Conservation (phyloP, 345 rosid species). For the Syzygium jambos region DNA sequence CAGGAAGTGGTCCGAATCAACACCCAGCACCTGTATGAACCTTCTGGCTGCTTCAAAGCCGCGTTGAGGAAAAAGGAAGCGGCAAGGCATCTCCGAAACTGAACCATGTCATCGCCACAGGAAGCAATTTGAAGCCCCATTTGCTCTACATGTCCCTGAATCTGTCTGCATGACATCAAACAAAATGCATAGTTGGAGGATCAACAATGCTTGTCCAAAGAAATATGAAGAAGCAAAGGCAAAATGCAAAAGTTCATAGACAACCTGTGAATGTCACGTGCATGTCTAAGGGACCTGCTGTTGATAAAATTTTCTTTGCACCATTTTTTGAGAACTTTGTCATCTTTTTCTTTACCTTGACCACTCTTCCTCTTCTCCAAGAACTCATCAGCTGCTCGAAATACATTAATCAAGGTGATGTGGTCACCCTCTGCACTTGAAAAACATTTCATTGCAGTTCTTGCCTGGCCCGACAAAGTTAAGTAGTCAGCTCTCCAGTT, state of each 20-base stretch:
- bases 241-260: background rate
- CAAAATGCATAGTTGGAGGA: background rate
- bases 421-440: slow-evolving; percentile 92
- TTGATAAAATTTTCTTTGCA: slow-evolving; percentile 80
- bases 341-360: slow-evolving; percentile 28
- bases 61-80: slow-evolving; percentile 94
- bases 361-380: slow-evolving; percentile 44
- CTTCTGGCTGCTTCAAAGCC: slow-evolving; percentile 82
- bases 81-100: slow-evolving; percentile 82
- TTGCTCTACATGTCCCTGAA: slow-evolving; percentile 58
- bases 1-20: background rate
- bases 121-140: slow-evolving; percentile 73
- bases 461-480: slow-evolving; percentile 37
- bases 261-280: slow-evolving; percentile 79
- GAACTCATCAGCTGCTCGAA: slow-evolving; percentile 59
- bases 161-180: slow-evolving; percentile 43
- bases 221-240: background rate
- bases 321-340: slow-evolving; percentile 72
- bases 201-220: background rate
- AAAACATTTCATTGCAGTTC: slow-evolving; percentile 63
- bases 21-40: slow-evolving; percentile 57
- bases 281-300: slow-evolving; percentile 66
- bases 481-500: background rate
- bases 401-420: slow-evolving; percentile 72
- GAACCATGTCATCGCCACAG: slow-evolving; percentile 72